These are phyloP conservation scores for Ophiostoma himal-ulmi DNA, from an alignment of 2,329 filamentous ascomycete genomes.

Conservation along the genomic window DNA sequence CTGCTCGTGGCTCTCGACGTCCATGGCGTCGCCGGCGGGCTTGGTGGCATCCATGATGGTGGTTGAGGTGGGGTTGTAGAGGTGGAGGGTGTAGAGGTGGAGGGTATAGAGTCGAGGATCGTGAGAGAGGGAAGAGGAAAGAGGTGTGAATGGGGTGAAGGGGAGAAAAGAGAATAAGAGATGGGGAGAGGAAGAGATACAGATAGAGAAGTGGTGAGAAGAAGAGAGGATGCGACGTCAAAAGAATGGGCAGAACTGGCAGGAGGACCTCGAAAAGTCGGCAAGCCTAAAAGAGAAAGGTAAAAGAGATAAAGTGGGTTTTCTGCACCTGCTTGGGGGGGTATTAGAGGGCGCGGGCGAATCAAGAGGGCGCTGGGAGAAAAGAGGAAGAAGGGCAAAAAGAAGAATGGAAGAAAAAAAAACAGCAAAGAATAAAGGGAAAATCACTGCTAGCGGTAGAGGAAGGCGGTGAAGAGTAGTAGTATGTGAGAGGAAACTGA, in stretches of 20 bases:
- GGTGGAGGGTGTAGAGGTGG: background rate
- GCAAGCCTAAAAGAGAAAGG: background rate
- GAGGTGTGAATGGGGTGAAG: background rate
- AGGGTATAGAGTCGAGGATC: background rate
- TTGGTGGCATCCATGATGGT: constrained; percentile 14
- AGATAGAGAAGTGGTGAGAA: background rate
- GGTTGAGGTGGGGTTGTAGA: background rate
- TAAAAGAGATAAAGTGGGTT: background rate
- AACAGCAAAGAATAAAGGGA: constrained; percentile 1
- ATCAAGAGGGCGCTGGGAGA: background rate
- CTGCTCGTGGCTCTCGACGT: constrained; percentile 55
- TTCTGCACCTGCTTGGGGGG: background rate
- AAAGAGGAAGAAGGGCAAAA: constrained; percentile 8
- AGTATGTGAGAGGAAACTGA: background rate
- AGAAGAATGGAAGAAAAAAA: constrained; percentile 6
- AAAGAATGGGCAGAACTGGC: background rate
- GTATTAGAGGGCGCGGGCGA: constrained; percentile 1
- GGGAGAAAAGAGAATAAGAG: background rate
- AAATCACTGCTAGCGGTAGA: background rate
- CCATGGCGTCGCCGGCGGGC: constrained; percentile 42
- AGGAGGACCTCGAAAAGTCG: constrained; percentile 12
- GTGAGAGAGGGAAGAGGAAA: background rate
- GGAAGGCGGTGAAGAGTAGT: background rate
- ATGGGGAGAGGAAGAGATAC: too few species aligned
- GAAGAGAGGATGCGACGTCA: background rate